Percentiles rank a stretch among this genome's conserved stretches.
These are phyloP conservation scores for Mortierella sp. DNA, from an alignment of 371 early-diverging fungal species.

Conservation along the genomic window DNA sequence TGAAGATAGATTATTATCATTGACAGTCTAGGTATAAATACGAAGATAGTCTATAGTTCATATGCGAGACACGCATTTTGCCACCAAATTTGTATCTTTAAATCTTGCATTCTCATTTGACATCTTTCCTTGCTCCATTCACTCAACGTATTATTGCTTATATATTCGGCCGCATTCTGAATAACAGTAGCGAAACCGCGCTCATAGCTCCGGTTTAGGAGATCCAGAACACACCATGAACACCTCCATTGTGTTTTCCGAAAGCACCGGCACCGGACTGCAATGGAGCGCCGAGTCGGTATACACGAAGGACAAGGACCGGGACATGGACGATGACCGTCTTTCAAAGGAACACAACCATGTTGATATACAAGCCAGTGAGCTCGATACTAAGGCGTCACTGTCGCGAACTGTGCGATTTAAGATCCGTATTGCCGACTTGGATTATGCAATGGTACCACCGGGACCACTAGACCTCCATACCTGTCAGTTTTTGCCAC, in stretches of 20 bases:
- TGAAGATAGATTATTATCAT: no score
- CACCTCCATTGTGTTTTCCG: conserved; percentile 9
- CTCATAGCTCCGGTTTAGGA: no score
- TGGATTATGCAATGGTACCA: conserved; percentile 70
- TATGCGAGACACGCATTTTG: no score
- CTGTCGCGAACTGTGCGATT: conserved; percentile 21
- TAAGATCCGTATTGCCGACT: conserved; percentile 68
- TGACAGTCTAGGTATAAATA: no score
- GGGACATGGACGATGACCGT: background rate
- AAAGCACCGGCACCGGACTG: background rate
- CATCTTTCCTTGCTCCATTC: no score
- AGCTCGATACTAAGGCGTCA: background rate
- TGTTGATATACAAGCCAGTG: background rate
- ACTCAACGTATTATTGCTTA: no score
- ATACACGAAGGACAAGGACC: background rate
- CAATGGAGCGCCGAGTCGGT: background rate
- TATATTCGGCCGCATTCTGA: no score
- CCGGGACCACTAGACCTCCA: conserved; percentile 68
- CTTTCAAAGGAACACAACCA: background rate
- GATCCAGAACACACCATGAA: conserved; percentile 12
- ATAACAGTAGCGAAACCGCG: no score
- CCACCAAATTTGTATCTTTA: no score
- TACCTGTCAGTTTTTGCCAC: conserved; percentile 56
- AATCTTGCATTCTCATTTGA: no score
- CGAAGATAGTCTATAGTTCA: no score